Evolutionary conservation across 73 alveolate genomes (phyloP).

Genomic region (Blepharisma japonicum): DNA sequence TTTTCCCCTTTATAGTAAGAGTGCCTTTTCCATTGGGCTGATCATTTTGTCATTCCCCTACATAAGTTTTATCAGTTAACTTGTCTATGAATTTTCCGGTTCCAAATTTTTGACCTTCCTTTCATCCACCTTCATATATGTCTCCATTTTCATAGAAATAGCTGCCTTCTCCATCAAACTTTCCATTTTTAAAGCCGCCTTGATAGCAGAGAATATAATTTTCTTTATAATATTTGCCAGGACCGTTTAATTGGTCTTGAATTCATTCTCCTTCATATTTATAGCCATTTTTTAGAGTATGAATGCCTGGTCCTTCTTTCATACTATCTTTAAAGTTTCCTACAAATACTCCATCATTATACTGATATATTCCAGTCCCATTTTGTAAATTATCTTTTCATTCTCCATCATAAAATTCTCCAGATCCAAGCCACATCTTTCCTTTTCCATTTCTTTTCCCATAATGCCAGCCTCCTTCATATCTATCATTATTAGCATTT

Average conservation of each 20-base stretch:
- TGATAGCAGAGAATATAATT: background rate
- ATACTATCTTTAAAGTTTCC: background rate
- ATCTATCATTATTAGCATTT: background rate
- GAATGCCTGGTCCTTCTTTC: background rate
- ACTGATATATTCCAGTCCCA: no score
- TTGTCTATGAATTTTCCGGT: background rate
- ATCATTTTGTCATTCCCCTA: background rate
- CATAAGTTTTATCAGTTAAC: background rate
- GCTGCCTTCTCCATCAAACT: constrained; percentile 2
- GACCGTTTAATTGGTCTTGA: background rate
- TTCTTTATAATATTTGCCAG: background rate
- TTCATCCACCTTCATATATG: constrained; percentile 23
- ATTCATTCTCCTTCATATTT: constrained; percentile 16
- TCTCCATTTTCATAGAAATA: constrained; percentile 1
- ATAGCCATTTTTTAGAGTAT: background rate
- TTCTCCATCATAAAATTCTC: no score
- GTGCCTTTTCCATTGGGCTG: constrained; percentile 2
- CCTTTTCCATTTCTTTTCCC: background rate
- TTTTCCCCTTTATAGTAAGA: background rate
- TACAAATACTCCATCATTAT: background rate
- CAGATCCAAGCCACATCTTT: no score
- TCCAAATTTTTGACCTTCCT: constrained; percentile 6
- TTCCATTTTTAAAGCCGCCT: constrained; percentile 10
- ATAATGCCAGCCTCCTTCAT: constrained; percentile 8
- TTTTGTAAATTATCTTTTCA: no score